phyloP scores from a whole-genome alignment of 179 eudicot species.

The Silene coronaria region DNA sequence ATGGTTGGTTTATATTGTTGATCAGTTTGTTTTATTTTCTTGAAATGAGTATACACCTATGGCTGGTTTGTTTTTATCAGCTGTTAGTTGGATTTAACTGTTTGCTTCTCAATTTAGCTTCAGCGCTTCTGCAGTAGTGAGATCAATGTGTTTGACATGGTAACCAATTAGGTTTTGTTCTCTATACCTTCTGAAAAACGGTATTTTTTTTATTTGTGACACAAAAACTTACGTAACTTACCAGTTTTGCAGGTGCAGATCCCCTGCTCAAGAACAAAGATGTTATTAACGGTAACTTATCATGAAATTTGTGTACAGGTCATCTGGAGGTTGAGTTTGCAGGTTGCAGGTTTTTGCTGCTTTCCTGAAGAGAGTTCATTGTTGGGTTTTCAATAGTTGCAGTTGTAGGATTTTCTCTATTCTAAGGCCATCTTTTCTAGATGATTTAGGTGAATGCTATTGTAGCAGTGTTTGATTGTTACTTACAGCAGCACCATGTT shows the following conservation, averaged over 20 bases:
- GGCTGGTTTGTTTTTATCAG: background rate
- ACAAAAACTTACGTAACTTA: conserved; percentile 13
- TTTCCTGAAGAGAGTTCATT: too few species aligned
- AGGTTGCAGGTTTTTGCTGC: conserved; percentile 22
- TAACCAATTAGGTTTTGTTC: conserved; percentile 6
- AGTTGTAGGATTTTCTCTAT: too few species aligned
- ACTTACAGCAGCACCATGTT: too few species aligned
- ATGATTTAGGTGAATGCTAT: too few species aligned
- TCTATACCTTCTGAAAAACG: background rate
- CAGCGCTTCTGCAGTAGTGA: conserved; percentile 16
- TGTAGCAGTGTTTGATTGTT: too few species aligned
- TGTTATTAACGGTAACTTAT: conserved; percentile 19
- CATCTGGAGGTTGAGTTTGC: conserved; percentile 28
- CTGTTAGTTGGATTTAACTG: conserved; percentile 4
- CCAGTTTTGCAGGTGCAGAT: conserved; percentile 36
- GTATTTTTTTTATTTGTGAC: background rate
- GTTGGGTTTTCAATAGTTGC: too few species aligned
- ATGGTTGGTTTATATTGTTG: background rate
- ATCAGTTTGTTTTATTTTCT: background rate
- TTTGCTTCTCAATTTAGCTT: conserved; percentile 5
- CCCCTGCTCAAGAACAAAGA: conserved; percentile 30
- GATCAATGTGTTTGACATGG: conserved; percentile 18
- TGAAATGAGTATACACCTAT: background rate
- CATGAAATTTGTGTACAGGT: conserved; percentile 31
- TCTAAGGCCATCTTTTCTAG: too few species aligned